These are phyloP conservation scores for Mycena latifolia DNA, from an alignment of 768 basidiomycete genomes.

Conservation along the genomic window DNA sequence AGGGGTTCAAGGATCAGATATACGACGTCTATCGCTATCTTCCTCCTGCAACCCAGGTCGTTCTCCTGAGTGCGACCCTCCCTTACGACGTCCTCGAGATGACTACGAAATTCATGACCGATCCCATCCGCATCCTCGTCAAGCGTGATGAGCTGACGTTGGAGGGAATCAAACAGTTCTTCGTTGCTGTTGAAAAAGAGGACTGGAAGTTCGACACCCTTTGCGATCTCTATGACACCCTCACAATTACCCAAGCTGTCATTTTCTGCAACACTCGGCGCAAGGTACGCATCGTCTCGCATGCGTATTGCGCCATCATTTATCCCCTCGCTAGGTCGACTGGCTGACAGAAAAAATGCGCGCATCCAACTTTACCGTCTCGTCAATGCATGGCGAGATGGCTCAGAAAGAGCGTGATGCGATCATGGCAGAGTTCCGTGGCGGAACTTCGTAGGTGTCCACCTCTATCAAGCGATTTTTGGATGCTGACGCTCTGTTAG, in stretches of 20 bases:
- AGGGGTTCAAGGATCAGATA: slow-evolving; percentile 99
- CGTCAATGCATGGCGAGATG: slow-evolving; percentile 97
- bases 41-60: slow-evolving; percentile 97
- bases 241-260: slow-evolving; percentile 99
- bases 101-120: slow-evolving; percentile 99
- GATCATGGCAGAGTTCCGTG: slow-evolving; percentile 97
- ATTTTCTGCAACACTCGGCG: slow-evolving; percentile 99
- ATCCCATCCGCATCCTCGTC: slow-evolving; percentile 97
- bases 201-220: slow-evolving; percentile 99
- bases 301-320: slow-evolving; percentile 9
- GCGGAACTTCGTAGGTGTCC: slow-evolving; percentile 84
- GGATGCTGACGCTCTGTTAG: slow-evolving; percentile 53
- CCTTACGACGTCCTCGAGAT: slow-evolving; percentile 98
- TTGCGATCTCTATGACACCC: slow-evolving; percentile 96
- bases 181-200: slow-evolving; percentile 99
- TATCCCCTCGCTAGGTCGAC: slow-evolving; percentile 73
- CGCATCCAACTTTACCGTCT: slow-evolving; percentile 98
- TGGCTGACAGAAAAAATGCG: slow-evolving; percentile 99
- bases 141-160: slow-evolving; percentile 99
- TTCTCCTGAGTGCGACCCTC: slow-evolving; percentile 94
- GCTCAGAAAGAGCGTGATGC: slow-evolving; percentile 95
- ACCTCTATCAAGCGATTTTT: slow-evolving; percentile 13
- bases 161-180: slow-evolving; percentile 97
- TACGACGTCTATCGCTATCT: slow-evolving; percentile 99
- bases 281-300: slow-evolving; percentile 70